These are phyloP conservation scores for Arthonia radiata DNA, from an alignment of 495 filamentous ascomycete genomes.

Conservation along the genomic window DNA sequence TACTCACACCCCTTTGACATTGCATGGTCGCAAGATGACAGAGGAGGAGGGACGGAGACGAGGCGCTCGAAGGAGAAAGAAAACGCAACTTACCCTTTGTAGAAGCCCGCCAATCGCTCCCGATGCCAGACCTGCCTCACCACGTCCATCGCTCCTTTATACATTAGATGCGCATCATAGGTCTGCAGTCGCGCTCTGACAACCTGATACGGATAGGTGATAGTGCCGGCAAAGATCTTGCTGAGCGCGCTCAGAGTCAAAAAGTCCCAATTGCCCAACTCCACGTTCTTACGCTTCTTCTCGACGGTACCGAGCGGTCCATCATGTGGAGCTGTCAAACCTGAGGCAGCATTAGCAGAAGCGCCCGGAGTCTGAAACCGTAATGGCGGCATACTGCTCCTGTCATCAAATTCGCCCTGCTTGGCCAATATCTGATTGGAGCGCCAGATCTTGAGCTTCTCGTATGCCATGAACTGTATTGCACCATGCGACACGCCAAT, in stretches of 20 bases:
- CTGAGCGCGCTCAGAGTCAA: constrained; percentile 52
- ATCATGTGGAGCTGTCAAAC: no score
- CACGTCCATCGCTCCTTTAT: constrained; percentile 47
- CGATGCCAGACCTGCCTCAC: constrained; percentile 43
- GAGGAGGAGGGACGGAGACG: not conserved
- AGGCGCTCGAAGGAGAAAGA: not conserved
- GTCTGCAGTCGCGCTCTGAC: constrained; percentile 69
- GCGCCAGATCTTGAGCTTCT: constrained; percentile 48
- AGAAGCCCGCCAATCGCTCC: constrained; percentile 69
- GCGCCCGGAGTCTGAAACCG: no score
- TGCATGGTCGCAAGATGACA: not conserved
- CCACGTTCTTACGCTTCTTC: constrained; percentile 9
- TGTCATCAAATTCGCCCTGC: no score
- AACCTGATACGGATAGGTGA: constrained; percentile 88
- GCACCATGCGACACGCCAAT: constrained; percentile 89
- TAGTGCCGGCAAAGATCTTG: constrained; percentile 65
- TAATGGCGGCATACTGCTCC: no score
- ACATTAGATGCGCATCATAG: constrained; percentile 47
- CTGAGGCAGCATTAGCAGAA: no score
- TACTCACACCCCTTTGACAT: constrained; percentile 1
- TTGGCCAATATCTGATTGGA: no score
- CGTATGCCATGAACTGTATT: constrained; percentile 90
- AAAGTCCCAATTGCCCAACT: constrained; percentile 50
- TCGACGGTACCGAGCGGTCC: constrained; percentile 2
- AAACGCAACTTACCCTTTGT: constrained; percentile 34